Percentiles rank a stretch among this genome's conserved stretches.
Conservation (phyloP, 2,329 filamentous ascomycete genomes). For the Apiospora saccharicola region DNA sequence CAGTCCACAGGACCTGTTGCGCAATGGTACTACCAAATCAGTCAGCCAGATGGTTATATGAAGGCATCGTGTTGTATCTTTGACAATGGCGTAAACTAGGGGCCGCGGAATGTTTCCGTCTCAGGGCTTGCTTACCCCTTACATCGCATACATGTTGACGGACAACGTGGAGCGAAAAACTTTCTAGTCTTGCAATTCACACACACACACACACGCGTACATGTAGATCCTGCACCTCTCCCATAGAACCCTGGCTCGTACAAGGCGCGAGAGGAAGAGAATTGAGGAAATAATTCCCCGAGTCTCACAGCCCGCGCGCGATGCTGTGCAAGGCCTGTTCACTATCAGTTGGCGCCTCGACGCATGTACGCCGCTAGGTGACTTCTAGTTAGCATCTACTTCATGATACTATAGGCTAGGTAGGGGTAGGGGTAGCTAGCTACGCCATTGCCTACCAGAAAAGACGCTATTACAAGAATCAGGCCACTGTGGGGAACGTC, state of each 20-base stretch:
- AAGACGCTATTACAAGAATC: constrained; percentile 19
- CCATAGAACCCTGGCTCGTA: background rate
- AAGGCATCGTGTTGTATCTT: background rate
- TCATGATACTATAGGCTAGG: background rate
- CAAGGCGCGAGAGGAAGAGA: background rate
- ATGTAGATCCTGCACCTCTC: constrained; percentile 1
- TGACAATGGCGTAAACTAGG: background rate
- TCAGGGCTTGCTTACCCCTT: constrained; percentile 13
- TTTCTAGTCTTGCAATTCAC: background rate
- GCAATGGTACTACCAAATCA: background rate
- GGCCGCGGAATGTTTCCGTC: constrained; percentile 2
- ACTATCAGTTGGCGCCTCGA: background rate
- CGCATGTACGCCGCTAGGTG: constrained; percentile 6
- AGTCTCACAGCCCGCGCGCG: constrained; percentile 1
- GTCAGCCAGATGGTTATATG: background rate
- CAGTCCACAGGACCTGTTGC: background rate
- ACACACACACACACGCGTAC: too few relatives aligned
- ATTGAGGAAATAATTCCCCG: constrained; percentile 7
- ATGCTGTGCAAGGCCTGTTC: constrained; percentile 3
- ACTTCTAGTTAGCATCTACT: background rate
- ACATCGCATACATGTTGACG: background rate
- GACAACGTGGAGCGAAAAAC: background rate
- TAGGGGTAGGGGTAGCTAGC: constrained; percentile 1
- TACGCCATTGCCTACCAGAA: background rate
- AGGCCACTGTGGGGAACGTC: constrained; percentile 18